A percentile compares a stretch with the other conserved stretches of the same genome.
phyloP scores from a whole-genome alignment of 1,139 yeast genomes.

The Scheffersomyces illinoinensis region DNA sequence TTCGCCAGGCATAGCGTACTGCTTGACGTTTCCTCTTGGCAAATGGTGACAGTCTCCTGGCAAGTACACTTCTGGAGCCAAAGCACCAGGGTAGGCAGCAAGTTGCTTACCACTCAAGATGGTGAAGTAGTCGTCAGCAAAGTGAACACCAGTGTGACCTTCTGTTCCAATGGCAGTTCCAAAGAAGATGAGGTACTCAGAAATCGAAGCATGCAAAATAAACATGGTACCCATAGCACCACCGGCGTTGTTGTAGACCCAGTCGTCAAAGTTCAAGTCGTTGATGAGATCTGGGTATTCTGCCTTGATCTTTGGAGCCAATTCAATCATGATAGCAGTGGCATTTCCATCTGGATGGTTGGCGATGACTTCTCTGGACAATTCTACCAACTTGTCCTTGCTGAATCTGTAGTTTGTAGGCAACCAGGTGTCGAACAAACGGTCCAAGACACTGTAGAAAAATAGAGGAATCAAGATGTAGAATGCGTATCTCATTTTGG shows the following conservation, averaged over 20 bases:
- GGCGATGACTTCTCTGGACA: constrained; percentile 53
- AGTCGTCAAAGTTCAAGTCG: constrained; percentile 70
- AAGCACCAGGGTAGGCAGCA: constrained; percentile 67
- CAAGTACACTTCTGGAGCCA: constrained; percentile 61
- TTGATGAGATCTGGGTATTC: constrained; percentile 68
- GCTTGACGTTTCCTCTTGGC: constrained; percentile 71
- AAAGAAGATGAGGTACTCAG: constrained; percentile 66
- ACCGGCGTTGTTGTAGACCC: constrained; percentile 98
- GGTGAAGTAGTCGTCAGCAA: constrained; percentile 95
- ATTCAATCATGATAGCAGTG: constrained; percentile 58
- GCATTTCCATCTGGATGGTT: constrained; percentile 60
- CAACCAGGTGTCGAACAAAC: constrained; percentile 60
- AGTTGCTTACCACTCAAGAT: constrained; percentile 77
- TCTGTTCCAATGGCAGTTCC: constrained; percentile 72
- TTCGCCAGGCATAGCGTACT: constrained; percentile 80
- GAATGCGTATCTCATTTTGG: not conserved
- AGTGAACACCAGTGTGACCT: constrained; percentile 94
- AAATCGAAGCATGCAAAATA: constrained; percentile 90
- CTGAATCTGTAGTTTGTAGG: constrained; percentile 68
- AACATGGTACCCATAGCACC: constrained; percentile 99
- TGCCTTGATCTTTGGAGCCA: constrained; percentile 59
- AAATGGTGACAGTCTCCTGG: constrained; percentile 88
- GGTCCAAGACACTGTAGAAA: constrained; percentile 37
- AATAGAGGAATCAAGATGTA: constrained; percentile 18
- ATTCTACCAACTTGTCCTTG: constrained; percentile 42